Base-by-base conservation (phyloP, 345 rosid species). In the Cardamine resedifolia region DNA sequence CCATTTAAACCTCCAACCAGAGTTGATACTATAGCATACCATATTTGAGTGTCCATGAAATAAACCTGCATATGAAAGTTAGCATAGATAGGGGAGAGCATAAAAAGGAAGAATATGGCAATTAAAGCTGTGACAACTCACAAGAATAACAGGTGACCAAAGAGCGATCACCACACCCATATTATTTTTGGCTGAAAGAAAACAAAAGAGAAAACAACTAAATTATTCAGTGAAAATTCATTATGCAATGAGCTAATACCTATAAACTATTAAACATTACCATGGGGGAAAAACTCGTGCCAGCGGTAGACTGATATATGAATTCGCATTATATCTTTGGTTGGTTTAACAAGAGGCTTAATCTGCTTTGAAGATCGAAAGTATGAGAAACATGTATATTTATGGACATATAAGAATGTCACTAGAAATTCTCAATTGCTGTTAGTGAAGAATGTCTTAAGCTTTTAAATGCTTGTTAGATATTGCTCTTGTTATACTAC, bases 31-130 rank as follows among this genome's bases (percentile, higher is more conserved):
- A 92, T 92, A 1, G 96, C 79, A 68, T 90, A 92, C 96, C 93
- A 92, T 65, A 92, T 91, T 84, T 90, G 96, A 70, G 91, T 75
- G 80, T 92, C 98, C 96, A 92, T 86, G 69, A 86, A 65, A 78
- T 92, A 92, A 72, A 90, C 83, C 75, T 84, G 76, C 34, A 86
- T 36, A 34, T 61, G 59, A 65, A 28, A 28, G 43, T 67, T 52
- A 61, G 30, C 19, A 48, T 8, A 14, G 18, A 78, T 64, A 70
- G 27, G 34, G 19, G 21, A 68, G 6, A 7, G 36, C 27, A 62
- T 21, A 65, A 36, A 6, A 64, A 58, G 11, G 63, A 76, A 72
- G 73, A 16, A 4, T 66, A 52, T 50, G 57, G 31, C 10, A 66
- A 52, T 1, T 34, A 26, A 72, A 49, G 21, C 49, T 57, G 38